Evolutionary conservation across 257 asterid genomes (phyloP).

Genomic region (Striga asiatica): DNA sequence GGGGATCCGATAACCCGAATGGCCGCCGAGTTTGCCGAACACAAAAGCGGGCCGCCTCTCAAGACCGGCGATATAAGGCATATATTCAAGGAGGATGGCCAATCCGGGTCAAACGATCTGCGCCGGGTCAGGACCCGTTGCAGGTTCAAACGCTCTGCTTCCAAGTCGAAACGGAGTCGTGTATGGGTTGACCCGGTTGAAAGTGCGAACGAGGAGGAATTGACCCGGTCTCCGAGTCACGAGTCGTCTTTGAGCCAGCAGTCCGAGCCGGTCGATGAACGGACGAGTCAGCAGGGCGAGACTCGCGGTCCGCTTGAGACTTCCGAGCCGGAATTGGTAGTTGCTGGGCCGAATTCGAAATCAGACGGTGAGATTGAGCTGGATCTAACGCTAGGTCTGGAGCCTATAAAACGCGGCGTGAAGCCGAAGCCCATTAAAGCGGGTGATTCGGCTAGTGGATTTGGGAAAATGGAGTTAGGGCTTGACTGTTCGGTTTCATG

Average conservation of each 20-base stretch:
- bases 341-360: slow-evolving; percentile 8
- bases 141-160: slow-evolving; percentile 45
- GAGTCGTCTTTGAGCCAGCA: slow-evolving; percentile 72
- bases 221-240: slow-evolving; percentile 50
- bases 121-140: slow-evolving; percentile 49
- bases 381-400: slow-evolving; percentile 58
- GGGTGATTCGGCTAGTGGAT: slow-evolving; percentile 14
- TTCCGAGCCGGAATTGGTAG: slow-evolving; percentile 18
- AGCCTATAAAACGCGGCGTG: slow-evolving; percentile 23
- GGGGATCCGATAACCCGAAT: slow-evolving; percentile 59
- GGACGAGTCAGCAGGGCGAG: slow-evolving; percentile 17
- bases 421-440: slow-evolving; percentile 23
- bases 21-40: slow-evolving; percentile 37
- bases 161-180: slow-evolving; percentile 22
- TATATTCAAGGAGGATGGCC: slow-evolving; percentile 35
- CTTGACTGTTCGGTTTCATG: slow-evolving; percentile 29
- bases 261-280: slow-evolving; percentile 28
- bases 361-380: slow-evolving; percentile 34
- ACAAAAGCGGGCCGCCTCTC: slow-evolving; percentile 54
- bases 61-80: slow-evolving; percentile 57
- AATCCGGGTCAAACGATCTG: slow-evolving; percentile 30
- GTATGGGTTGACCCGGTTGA: slow-evolving; percentile 17
- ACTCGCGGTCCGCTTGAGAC: slow-evolving; percentile 29
- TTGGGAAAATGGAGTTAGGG: slow-evolving; percentile 49
- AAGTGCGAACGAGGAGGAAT: slow-evolving; percentile 20